Percentiles rank a stretch among this genome's conserved stretches.
These are phyloP conservation scores for Cucumis cinereus DNA, from an alignment of 306 rosid genomes.

Conservation along the genomic window DNA sequence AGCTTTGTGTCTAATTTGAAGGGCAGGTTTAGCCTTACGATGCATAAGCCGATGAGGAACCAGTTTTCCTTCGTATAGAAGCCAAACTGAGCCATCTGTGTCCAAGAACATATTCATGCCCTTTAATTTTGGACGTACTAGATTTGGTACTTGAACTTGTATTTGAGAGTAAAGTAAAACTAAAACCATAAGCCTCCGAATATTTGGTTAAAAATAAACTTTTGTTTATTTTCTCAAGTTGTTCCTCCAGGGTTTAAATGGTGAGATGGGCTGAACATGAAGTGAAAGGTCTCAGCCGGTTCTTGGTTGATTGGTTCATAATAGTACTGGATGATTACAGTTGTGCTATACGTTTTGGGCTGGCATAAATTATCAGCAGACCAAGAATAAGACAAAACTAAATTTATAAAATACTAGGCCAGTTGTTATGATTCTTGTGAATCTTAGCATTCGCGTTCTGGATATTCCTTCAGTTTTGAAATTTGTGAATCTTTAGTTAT, in stretches of 20 bases:
- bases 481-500: not conserved
- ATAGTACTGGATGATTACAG: not conserved
- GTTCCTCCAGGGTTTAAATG: not conserved
- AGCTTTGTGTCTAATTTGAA: conserved; percentile 1
- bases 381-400: not conserved
- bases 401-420: not conserved
- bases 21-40: not conserved
- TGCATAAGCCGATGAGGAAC: not conserved
- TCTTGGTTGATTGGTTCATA: not conserved
- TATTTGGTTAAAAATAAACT: not conserved
- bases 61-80: not conserved
- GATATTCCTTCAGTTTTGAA: not conserved
- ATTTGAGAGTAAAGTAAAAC: not conserved
- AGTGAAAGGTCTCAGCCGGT: not conserved
- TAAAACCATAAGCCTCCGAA: not conserved
- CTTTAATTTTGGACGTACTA: not conserved
- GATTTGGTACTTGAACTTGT: conserved; percentile 4
- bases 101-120: not conserved
- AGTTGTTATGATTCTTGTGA: not conserved
- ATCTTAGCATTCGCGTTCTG: conserved; percentile 1
- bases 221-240: not conserved
- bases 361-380: conserved; percentile 4
- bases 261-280: not conserved
- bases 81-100: not conserved
- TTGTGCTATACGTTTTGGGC: not conserved